These are phyloP conservation scores for Lipomyces oligophaga DNA, from an alignment of 805 yeast genomes.

Conservation along the genomic window DNA sequence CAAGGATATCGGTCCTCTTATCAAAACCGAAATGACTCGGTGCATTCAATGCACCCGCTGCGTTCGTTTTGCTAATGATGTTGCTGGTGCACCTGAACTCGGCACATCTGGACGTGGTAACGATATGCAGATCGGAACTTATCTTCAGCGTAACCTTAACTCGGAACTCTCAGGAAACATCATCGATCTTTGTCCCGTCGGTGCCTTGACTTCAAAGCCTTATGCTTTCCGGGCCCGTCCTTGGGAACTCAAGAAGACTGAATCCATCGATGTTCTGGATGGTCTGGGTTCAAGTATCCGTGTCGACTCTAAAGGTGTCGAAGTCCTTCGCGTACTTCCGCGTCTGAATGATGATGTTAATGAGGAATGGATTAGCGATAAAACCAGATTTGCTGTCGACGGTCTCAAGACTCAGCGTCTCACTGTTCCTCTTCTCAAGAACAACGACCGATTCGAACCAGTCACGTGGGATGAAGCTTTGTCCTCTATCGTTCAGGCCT, in stretches of 20 bases:
- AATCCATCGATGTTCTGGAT: constrained; percentile 78
- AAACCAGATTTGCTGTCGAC: constrained; percentile 79
- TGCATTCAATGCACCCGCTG: constrained; percentile 91
- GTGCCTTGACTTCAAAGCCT: constrained; percentile 86
- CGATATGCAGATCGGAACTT: constrained; percentile 88
- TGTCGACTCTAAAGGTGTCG: constrained; percentile 81
- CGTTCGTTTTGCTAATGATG: constrained; percentile 83
- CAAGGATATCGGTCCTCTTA: constrained; percentile 84
- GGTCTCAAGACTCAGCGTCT: constrained; percentile 83
- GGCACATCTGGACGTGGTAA: constrained; percentile 89
- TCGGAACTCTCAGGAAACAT: constrained; percentile 84
- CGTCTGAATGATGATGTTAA: constrained; percentile 80
- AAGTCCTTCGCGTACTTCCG: constrained; percentile 83
- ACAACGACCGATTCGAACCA: constrained; percentile 62
- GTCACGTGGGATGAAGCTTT: constrained; percentile 89
- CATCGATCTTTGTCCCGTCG: constrained; percentile 86
- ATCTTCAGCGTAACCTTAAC: constrained; percentile 77
- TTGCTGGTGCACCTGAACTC: constrained; percentile 89
- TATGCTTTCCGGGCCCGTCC: constrained; percentile 91
- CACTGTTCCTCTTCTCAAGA: constrained; percentile 72
- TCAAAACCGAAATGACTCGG: constrained; percentile 87
- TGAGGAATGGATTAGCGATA: constrained; percentile 90
- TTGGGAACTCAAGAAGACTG: constrained; percentile 89
- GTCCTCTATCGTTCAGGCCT: constrained; percentile 61
- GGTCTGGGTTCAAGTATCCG: constrained; percentile 79